Conservation (phyloP, 768 basidiomycete genomes). For the Pleurotus eryngii region DNA sequence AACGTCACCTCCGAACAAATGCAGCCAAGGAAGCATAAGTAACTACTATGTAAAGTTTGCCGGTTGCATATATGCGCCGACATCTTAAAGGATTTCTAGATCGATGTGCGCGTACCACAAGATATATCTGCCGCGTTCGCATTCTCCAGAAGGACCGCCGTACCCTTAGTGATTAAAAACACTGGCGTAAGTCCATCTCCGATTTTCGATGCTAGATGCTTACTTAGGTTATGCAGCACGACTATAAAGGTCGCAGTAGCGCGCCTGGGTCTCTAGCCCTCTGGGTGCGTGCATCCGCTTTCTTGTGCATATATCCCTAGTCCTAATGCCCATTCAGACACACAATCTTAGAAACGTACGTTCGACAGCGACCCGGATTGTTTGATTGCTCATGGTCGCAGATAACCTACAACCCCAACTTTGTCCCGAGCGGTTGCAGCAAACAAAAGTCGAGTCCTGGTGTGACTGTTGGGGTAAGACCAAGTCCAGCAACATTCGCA, state of each 20-base stretch:
- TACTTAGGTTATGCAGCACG: conserved; percentile 30
- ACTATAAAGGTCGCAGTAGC: conserved; percentile 47
- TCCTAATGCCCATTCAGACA: conserved; percentile 21
- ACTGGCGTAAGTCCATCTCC: conserved; percentile 38
- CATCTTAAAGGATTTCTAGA: conserved; percentile 19
- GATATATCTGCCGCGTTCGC: conserved; percentile 43
- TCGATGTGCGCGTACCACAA: conserved; percentile 35
- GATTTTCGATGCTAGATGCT: too few species aligned
- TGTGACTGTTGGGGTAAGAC: conserved; percentile 35
- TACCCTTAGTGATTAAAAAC: conserved; percentile 49
- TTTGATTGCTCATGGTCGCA: conserved; percentile 8
- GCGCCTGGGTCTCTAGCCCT: conserved; percentile 39
- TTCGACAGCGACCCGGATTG: neutral
- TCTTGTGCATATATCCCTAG: too few species aligned
- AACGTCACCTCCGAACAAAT: conserved; percentile 23
- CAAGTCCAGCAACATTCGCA: neutral
- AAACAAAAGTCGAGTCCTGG: conserved; percentile 19
- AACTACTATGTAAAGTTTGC: conserved; percentile 30
- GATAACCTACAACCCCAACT: conserved; percentile 32
- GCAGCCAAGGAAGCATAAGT: conserved; percentile 34
- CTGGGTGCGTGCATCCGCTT: conserved; percentile 35
- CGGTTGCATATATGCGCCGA: conserved; percentile 2
- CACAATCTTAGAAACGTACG: conserved; percentile 38
- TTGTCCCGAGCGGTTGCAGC: conserved; percentile 34
- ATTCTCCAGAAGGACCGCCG: conserved; percentile 34